Base-by-base conservation (phyloP, 108 stramenopile species). In the Cyclostephanos invisitatus region DNA sequence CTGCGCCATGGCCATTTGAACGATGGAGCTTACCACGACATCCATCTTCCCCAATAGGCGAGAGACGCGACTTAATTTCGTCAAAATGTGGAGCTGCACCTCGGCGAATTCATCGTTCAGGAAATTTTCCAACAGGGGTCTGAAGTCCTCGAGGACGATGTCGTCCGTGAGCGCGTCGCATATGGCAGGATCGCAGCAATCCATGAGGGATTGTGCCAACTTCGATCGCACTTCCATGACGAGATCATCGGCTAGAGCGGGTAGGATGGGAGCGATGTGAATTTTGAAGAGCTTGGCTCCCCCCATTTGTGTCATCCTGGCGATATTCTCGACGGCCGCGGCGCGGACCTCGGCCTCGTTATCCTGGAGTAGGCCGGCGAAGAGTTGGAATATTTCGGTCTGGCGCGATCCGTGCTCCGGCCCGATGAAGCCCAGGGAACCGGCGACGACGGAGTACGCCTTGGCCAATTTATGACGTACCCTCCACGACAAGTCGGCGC, bases 291-390 rank as follows among this genome's bases (percentile, higher is more conserved):
- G 83, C 24, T 84, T 87, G 24, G 77, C 73, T 25, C 93, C 93
- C 25, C 91, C 93, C 81, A 90, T 82, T 54, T 89, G 83, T 7
- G 90, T 84, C 87, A 96, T 96, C 35, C 72, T 81, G 17, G 94
- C 88, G 58, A 96, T 87, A 67, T 90, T 87, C 63, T 74, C 84
- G 8, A 96, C 96, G 8, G 97, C 96, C 5, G 94, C 96, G 6
- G 97, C 89, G 8, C 98, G 84, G 20, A 99, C 98, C 84, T 98
- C 94, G 0, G 94, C 91, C 84, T 98, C 97, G 48, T 83, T 75
- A 77, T 98, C 97, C 42, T 82, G 84, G 0, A 96, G 86, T n/a
- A 98, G 84, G 22, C 78, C 69, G 27, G 84, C 81, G 74, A 91
- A 98, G 69, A 91, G 87, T 40, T 85, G 82, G 60, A 91, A 75